Evolutionary conservation across 208 protist genomes (phyloP).

Genomic region (Crithidia mellificae): DNA sequence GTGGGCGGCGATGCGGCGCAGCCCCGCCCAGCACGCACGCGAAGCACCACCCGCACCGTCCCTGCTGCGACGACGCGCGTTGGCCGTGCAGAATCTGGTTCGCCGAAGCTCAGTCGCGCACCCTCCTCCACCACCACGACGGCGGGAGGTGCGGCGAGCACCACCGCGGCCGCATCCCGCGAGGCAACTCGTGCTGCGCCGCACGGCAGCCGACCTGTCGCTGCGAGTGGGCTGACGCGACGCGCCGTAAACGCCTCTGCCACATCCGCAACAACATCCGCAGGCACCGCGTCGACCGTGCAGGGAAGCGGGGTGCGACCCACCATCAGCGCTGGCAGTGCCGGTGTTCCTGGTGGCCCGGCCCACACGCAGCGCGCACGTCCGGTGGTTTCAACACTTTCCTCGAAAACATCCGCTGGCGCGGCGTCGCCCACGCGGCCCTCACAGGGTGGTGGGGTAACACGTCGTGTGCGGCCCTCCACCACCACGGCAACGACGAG

Average conservation of each 20-base stretch:
- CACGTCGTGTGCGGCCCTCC: not conserved
- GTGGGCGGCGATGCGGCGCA: not conserved
- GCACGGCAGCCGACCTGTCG: no score
- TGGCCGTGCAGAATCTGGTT: not conserved
- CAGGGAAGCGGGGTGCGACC: conserved; percentile 9
- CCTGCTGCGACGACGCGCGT: not conserved
- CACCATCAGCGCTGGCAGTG: conserved; percentile 9
- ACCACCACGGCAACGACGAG: not conserved
- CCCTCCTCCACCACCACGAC: no score
- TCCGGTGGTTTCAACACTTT: not conserved
- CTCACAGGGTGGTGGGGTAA: not conserved
- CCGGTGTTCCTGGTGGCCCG: no score
- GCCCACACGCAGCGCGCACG: not conserved
- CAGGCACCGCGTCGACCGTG: no score
- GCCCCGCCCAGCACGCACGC: not conserved
- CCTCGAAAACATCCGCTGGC: not conserved
- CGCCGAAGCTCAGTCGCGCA: not conserved
- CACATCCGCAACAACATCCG: no score
- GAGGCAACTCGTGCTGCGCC: no score
- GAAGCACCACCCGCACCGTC: not conserved
- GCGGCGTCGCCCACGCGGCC: not conserved
- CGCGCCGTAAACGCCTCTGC: no score
- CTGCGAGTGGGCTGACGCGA: no score
- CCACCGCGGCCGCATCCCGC: no score
- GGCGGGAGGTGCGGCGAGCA: no score